phyloP scores from a whole-genome alignment of 768 basidiomycete genomes.

The Gloeostereum incarnatum region DNA sequence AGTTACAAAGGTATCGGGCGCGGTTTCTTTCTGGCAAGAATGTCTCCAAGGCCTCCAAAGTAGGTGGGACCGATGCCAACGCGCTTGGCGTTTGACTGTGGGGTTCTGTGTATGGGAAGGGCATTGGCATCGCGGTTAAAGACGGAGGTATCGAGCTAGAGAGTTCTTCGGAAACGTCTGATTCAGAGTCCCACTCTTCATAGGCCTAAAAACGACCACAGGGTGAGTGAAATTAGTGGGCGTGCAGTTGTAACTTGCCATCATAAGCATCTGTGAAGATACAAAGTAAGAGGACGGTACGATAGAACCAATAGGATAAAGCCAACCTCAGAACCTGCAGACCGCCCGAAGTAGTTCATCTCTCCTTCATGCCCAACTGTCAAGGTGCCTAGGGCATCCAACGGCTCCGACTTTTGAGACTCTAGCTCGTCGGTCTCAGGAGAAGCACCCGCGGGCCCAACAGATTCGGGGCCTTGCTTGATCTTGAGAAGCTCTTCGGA shows the following conservation, averaged over 20 bases:
- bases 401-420: conserved; percentile 15
- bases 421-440: conserved; percentile 21
- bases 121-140: conserved; percentile 25
- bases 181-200: conserved; percentile 19
- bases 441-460: conserved; percentile 14
- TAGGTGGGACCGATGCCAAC: too few relatives aligned
- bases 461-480: conserved; percentile 51
- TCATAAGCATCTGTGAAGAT: conserved; percentile 27
- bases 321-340: conserved; percentile 45
- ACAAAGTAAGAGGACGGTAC: neutral
- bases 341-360: conserved; percentile 56
- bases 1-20: conserved; percentile 27
- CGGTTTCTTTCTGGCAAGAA: conserved; percentile 36
- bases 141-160: neutral
- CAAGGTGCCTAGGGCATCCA: conserved; percentile 57
- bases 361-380: conserved; percentile 52
- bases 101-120: conserved; percentile 30
- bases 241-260: conserved; percentile 14
- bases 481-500: conserved; percentile 42
- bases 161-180: conserved; percentile 14
- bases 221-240: conserved; percentile 1
- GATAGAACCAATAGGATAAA: too few relatives aligned
- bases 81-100: too few relatives aligned
- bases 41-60: conserved; percentile 24
- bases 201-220: too few relatives aligned